Evolutionary conservation across 192 early-diverging fungal genomes (phyloP), one percentile per base, ranked within the genome.

Genomic region (Backusella liffmaniae): DNA sequence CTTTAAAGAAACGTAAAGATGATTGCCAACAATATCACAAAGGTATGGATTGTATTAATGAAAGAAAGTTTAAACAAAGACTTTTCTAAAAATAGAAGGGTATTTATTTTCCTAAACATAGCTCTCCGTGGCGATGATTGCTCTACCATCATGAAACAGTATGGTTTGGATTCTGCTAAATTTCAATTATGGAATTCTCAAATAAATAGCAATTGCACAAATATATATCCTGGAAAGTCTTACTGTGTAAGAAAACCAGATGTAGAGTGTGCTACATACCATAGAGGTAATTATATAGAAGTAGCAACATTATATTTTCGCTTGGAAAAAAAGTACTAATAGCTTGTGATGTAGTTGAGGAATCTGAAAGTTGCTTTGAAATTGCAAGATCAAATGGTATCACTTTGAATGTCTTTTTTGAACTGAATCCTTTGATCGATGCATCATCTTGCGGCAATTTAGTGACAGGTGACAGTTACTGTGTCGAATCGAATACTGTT

Each of bases 131-230:
- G 67, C 9, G 80, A 81, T 34, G 71, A 44, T 35, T 81, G 80
- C 26, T 37, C 30, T 23, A 56, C 13, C 5, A 39, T 81, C 32
- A 56, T 59, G 15, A 32, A 74, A 1, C 44, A 67, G 3, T 77
- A 75, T 41, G 59, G 59, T 6, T 35, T 81, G 21, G 29, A 49
- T 46, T 23, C 67, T 26, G 21, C 8, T 12, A 30, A 72, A 37
- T 71, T 81, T 35, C 70, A 53, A 39, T 65, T 46, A 18, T 74
- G 66, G 67, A 81, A 81, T 36, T 18, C 53, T 44, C 76, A 74
- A 41, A 5, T 81, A n/a, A 74, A 81, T 26, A 36, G 5, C 26
- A 36, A 81, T 49, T 81, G 80, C 41, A 70, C 76, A 13, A 81
- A 81, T 32, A 37, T 81, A 12, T 67, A 70, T 16, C 26, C 68